Base-by-base conservation (phyloP, 306 rosid species). In the Rosa rugosa region DNA sequence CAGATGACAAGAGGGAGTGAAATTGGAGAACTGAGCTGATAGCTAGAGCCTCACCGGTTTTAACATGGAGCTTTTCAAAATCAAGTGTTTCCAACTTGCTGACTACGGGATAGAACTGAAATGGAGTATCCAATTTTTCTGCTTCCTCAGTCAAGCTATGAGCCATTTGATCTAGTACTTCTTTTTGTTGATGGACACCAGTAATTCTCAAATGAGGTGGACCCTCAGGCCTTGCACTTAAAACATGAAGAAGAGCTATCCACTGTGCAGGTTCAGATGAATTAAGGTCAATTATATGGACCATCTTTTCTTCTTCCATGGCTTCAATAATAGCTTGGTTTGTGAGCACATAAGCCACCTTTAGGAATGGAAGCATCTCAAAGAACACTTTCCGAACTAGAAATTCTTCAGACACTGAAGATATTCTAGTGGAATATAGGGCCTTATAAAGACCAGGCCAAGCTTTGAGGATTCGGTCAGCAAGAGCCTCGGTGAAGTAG, bases 171-270 rank as follows among this genome's bases (percentile, higher is more conserved):
- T 94, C 96, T n/a, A 94, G 75, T 45, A 91, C 80, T 83, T 89
- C 97, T 73, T 89, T 91, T 82, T 77, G 91, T 59, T 76, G 90
- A 87, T 94, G 92, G 79, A 94, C 82, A 8, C 91, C 96, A 0
- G 96, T 94, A 76, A 94, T 91, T 86, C 94, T 86, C 96, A 94
- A 84, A 88, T 94, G 97, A 13, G 96, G 96, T 27, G 98, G 92
- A 14, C 98, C 98, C 85, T 94, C 98, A 0, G 91, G 90, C n/a
- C 97, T 88, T 0, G 85, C 83, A 60, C 92, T 87, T 80, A 94
- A 82, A 73, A 82, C 85, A 73, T 94, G 96, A 17, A 94, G 82
- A 78, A 94, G 97, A 1, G 97, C 90, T 79, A 90, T 85, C 98
- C 98, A 94, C 59, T 89, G 96, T 14, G 90, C 81, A 56, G 96